These are phyloP conservation scores for Chenopodium album DNA, from an alignment of 148 eudicot genomes.

Conservation along the genomic window DNA sequence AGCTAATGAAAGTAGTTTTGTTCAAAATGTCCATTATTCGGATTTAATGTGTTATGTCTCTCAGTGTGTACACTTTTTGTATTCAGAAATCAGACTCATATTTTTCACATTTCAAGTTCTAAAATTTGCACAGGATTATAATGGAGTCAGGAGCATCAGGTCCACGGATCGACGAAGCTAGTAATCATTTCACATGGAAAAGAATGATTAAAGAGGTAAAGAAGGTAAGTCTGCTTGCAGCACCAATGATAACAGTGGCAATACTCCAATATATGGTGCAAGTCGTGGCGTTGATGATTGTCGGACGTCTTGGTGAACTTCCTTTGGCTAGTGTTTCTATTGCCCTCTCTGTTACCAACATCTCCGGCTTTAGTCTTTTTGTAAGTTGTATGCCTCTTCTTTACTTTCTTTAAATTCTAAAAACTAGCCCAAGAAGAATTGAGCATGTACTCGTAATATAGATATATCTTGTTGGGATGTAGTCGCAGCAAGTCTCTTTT, in stretches of 20 bases:
- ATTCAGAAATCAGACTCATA: no score
- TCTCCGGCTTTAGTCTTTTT: constrained; percentile 47
- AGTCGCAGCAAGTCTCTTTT: no score
- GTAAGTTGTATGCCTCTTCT: constrained; percentile 23
- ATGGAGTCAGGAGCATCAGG: background rate
- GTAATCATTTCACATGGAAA: background rate
- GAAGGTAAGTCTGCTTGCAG: constrained; percentile 31
- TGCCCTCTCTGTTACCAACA: constrained; percentile 44
- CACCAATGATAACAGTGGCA: constrained; percentile 39
- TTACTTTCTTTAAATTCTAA: background rate
- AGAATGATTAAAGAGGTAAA: constrained; percentile 29
- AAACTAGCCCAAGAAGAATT: no score
- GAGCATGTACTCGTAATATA: no score
- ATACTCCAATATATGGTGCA: constrained; percentile 34
- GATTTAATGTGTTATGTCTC: no score
- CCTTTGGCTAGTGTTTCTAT: constrained; percentile 43
- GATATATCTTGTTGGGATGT: no score
- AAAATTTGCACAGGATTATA: no score
- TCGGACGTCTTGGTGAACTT: constrained; percentile 45
- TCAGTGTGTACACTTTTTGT: no score
- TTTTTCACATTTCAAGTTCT: no score
- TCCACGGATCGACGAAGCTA: background rate
- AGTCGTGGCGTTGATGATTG: constrained; percentile 36
- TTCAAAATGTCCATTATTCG: no score
- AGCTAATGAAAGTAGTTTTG: no score